These are phyloP conservation scores for Fusarium buharicum DNA, from an alignment of 2,329 filamentous ascomycete genomes.

Conservation along the genomic window DNA sequence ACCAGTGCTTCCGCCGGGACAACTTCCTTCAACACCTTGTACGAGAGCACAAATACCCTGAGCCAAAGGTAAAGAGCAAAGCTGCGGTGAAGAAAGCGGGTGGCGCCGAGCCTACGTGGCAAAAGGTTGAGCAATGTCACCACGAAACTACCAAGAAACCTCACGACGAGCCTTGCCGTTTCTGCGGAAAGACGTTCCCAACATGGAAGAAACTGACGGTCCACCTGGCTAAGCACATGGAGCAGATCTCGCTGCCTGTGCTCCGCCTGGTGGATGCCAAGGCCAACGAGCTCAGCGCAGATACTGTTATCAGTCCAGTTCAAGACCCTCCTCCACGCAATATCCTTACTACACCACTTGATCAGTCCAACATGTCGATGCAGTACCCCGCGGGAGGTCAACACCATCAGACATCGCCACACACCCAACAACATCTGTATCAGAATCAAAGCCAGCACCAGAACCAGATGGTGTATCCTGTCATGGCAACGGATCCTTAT, in stretches of 20 bases:
- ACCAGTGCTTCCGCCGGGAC: constrained; percentile 86
- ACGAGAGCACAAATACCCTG: constrained; percentile 86
- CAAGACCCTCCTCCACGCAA: constrained; percentile 60
- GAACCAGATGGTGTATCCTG: constrained; percentile 42
- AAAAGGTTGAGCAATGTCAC: constrained; percentile 81
- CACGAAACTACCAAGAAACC: constrained; percentile 72
- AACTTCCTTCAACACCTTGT: constrained; percentile 95
- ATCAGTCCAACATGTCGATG: constrained; percentile 35
- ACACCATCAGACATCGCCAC: constrained; percentile 34
- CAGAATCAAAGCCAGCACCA: constrained; percentile 29
- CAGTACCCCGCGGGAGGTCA: constrained; percentile 38
- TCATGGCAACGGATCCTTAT: constrained; percentile 44
- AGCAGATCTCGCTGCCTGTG: constrained; percentile 86
- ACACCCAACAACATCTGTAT: constrained; percentile 38
- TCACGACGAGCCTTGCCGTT: constrained; percentile 83
- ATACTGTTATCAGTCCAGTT: constrained; percentile 75
- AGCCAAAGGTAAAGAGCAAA: constrained; percentile 83
- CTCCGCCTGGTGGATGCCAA: constrained; percentile 66
- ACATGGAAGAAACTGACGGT: constrained; percentile 95
- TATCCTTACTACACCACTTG: constrained; percentile 43
- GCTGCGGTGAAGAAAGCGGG: constrained; percentile 70
- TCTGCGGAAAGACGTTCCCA: constrained; percentile 82
- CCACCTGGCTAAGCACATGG: constrained; percentile 95
- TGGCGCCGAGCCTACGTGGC: constrained; percentile 74
- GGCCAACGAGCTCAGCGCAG: constrained; percentile 62